Base-by-base conservation (phyloP, 2,329 filamentous ascomycete species). In the Pseudovirgaria hyperparasitica region DNA sequence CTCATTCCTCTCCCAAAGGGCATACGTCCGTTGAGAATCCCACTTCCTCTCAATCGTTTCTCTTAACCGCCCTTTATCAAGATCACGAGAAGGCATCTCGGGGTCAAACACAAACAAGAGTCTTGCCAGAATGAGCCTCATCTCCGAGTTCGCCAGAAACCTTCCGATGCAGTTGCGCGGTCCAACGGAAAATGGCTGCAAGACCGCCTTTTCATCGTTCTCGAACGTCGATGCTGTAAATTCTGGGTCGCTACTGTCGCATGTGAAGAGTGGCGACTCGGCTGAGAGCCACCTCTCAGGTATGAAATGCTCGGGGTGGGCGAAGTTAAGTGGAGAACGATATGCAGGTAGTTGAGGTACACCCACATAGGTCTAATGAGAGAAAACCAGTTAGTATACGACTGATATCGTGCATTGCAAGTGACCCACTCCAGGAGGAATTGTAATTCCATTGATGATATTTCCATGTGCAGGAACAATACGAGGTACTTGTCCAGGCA, bases 141-240 rank as follows among this genome's bases (percentile, higher is more conserved):
- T 25, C 12, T 25, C 9, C 9, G 12, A 6, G 10, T 16, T 9
- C 7, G 11, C 23, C 23, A 25, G 13, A 6, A 6, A n/a, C n/a
- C 25, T 16, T 9, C 29, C 30, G 3, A 32, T 24, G 17, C 30
- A 32, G 3, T n/a, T 10, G 6, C 24, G 21, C 22, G 26, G 26
- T 7, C 26, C 30, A 9, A 25, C n/a, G 2, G 21, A 15, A 22
- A 28, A 28, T 6, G 36, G 36, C 17, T 35, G 36, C 9, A 34
- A 31, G 9, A 27, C 28, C 1, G 32, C 18, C 14, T 37, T 20
- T 15, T 39, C 28, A 19, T 39, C 32, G 2, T 15, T 22, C 10
- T 28, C 22, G 14, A 23, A 23, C 4, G 30, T 8, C 7, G 22
- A 13, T n/a, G n/a, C n/a, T n/a, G n/a, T n/a, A n/a, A n/a, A n/a